Evolutionary conservation across 2,329 filamentous ascomycete species (phyloP), one percentile per base, ranked within the genome.

Genomic region (Xylariaceae sp.): DNA sequence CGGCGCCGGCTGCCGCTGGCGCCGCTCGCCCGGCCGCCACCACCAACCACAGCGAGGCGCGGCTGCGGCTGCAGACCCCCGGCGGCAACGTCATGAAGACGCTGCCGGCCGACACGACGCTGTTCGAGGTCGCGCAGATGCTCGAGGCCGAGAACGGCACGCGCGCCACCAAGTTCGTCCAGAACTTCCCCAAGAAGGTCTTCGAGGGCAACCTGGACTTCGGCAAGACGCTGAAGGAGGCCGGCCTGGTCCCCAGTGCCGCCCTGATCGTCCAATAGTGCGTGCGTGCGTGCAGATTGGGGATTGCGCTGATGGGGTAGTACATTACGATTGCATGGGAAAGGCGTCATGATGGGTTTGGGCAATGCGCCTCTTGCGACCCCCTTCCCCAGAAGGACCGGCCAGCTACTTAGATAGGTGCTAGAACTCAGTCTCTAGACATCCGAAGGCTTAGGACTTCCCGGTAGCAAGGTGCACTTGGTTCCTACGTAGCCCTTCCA

Each of bases 151-250:
- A 95, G 55, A 78, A 75, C 31, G 86, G 83, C 0, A 58, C 75
- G 5, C 62, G 76, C 3, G 82, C 93, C 11, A 73, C 68, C 16
- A 87, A 77, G 48, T 95, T 98, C 56, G 77, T 81, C 2, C 83
- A 82, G 49, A 95, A 80, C 14, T 96, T 93, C 50, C 92, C 92
- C 0, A 78, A 76, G 53, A 94, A 95, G 68, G 75, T 77, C 0
- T 96, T 83, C 44, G 64, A 67, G 58, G 80, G 68, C 14, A 57
- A 68, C 43, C 47, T 74, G 6, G 92, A 94, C 56, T 88, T 95
- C 52, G 85, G 85, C 22, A 82, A 92, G 71, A 92, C 89, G 5
- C 62, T 98, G 36, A 93, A 93, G 64, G 92, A 98, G 61, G 83
- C 90, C 12, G 90, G 89, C 0, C 63, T 95, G 40, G 80, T 90